Base-by-base conservation (phyloP, 2,329 filamentous ascomycete genomes). In the Penicillium sp. region DNA sequence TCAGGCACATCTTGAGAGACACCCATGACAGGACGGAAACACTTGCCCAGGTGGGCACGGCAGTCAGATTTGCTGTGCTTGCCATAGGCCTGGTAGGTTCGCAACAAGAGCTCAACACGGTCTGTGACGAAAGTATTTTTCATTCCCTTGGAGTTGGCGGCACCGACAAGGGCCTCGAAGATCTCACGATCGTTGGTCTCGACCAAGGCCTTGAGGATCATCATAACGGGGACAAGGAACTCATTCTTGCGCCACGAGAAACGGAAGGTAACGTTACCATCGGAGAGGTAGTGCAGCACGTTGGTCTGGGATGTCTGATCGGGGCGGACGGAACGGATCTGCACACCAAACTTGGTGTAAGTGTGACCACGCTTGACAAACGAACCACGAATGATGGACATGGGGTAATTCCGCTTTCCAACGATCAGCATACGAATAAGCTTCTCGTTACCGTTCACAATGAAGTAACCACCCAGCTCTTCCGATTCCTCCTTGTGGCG, bases 231-330 rank as follows among this genome's bases (percentile, higher is more conserved):
- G 2, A 99, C 85, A n/a, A 99, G 85, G 70, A 91, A 99, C 75
- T 99, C 95, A 66, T 92, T 91, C 78, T 99, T 99, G 65, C 93
- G 85, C 93, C 93, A 99, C 7, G 93, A 97, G 76, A 99, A 99
- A 55, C 95, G 85, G 77, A 99, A 96, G 0, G 91, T 98, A 68
- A 98, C 88, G 74, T 97, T 98, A 63, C 95, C 95, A 73, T 99
- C 95, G 67, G 84, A 91, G 55, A 99, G 84, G 75, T 98, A 99
- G 77, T 99, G 95, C 48, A 99, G 83, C 33, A 96, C 92, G 70
- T 98, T 99, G 37, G 93, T 98, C 76, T 98, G 93, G 29, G 93
- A 97, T 9, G 93, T 97, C 77, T 99, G 92, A 76, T 99, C 95
- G n/a, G 93, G 93, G 57, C 95, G 87, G 54, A 97, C 92, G 3